phyloP scores from a whole-genome alignment of 768 basidiomycete genomes.

The Amanita polypyramis region DNA sequence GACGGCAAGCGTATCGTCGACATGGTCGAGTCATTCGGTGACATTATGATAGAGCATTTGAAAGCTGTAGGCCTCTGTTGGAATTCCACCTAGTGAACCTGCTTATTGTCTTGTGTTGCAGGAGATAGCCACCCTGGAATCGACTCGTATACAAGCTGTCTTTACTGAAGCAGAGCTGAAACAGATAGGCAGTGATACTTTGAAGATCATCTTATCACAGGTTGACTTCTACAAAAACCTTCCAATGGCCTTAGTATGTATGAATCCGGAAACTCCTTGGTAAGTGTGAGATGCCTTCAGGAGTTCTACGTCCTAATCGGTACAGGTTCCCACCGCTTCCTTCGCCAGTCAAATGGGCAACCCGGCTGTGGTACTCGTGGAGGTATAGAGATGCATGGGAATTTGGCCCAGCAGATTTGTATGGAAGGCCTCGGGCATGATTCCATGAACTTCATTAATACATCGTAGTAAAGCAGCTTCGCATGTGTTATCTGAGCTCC shows the following conservation, averaged over 20 bases:
- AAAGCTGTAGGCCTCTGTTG: constrained; percentile 12
- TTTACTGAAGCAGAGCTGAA: constrained; percentile 18
- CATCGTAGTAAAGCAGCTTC: background rate
- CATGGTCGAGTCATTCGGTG: constrained; percentile 18
- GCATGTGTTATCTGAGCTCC: background rate
- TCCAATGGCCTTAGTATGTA: constrained; percentile 15
- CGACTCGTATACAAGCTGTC: constrained; percentile 15
- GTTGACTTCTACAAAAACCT: constrained; percentile 15
- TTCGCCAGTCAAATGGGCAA: constrained; percentile 13
- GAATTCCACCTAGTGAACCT: background rate
- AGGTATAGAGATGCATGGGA: constrained; percentile 20
- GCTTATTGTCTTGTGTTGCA: background rate
- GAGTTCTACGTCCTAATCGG: background rate
- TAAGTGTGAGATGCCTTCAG: constrained; percentile 5
- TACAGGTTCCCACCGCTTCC: constrained; percentile 20
- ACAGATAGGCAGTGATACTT: constrained; percentile 12
- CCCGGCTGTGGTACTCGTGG: constrained; percentile 16
- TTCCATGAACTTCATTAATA: constrained; percentile 15
- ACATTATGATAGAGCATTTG: constrained; percentile 18
- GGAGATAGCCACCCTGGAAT: constrained; percentile 19
- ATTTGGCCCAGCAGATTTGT: constrained; percentile 20
- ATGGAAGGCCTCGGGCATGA: constrained; percentile 11
- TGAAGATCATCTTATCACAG: constrained; percentile 13
- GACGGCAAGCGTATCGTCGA: constrained; percentile 20
- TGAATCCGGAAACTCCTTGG: constrained; percentile 16